Evolutionary conservation across 1,284 basidiomycete genomes (phyloP).

Genomic region (Ustilago lituana): DNA sequence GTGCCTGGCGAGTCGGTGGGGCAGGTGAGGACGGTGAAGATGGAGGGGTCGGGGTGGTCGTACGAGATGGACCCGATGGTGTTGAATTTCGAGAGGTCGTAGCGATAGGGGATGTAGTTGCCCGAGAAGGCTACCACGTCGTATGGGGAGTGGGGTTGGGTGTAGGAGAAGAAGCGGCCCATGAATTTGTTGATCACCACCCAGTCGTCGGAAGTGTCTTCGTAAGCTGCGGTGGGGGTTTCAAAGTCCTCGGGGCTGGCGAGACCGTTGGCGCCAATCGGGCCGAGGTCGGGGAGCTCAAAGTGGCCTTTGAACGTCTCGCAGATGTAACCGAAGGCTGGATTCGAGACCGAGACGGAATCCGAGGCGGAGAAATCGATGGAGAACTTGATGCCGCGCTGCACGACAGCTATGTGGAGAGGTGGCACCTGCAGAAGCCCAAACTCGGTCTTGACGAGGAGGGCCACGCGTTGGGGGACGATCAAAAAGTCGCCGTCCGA

Average conservation of each 20-base stretch:
- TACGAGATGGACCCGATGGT: conserved; percentile 76
- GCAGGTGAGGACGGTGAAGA: conserved; percentile 60
- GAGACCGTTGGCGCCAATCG: conserved; percentile 71
- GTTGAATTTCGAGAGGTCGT: conserved; percentile 76
- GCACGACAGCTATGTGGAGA: conserved; percentile 75
- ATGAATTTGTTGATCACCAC: conserved; percentile 70
- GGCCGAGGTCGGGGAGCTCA: conserved; percentile 75
- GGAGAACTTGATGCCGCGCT: conserved; percentile 76
- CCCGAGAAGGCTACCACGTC: conserved; percentile 76
- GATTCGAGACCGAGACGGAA: conserved; percentile 67
- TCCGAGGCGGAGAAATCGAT: conserved; percentile 60
- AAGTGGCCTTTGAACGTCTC: conserved; percentile 74
- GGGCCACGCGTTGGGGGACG: conserved; percentile 74
- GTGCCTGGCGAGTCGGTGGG: conserved; percentile 73
- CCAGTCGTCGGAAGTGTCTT: conserved; percentile 72
- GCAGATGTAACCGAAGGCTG: conserved; percentile 67
- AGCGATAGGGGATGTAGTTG: conserved; percentile 79
- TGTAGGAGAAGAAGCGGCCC: conserved; percentile 73
- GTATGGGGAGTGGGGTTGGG: conserved; percentile 76
- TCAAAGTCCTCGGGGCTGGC: conserved; percentile 74
- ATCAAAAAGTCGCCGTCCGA: conserved; percentile 78
- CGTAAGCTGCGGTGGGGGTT: conserved; percentile 74
- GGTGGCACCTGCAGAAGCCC: conserved; percentile 76
- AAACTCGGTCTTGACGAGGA: conserved; percentile 78
- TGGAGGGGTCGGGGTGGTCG: conserved; percentile 66